Percentiles rank a stretch among this genome's conserved stretches.
Conservation (phyloP, 169 alveolate species). For the Gregarina niphandrodes region DNA sequence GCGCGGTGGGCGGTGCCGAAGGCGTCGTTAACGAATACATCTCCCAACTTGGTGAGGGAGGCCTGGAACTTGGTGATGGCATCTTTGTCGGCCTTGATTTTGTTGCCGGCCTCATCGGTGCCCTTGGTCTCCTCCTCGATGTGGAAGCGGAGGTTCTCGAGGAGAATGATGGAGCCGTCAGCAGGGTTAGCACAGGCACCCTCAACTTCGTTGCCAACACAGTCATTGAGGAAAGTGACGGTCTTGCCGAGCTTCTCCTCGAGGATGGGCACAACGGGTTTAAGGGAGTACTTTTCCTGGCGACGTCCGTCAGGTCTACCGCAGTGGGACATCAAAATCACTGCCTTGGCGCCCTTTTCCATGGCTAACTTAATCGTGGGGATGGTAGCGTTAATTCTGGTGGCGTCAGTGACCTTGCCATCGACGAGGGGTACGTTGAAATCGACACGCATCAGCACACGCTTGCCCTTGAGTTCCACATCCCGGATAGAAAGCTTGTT, state of each 20-base stretch:
- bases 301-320: constrained; percentile 33
- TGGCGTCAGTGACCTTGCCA: constrained; percentile 56
- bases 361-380: constrained; percentile 62
- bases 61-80: constrained; percentile 50
- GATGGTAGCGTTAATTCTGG: constrained; percentile 63
- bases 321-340: constrained; percentile 36
- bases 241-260: constrained; percentile 37
- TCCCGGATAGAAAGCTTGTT: constrained; percentile 1
- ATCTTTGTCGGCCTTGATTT: constrained; percentile 38
- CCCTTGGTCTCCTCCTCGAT: constrained; percentile 79
- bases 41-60: constrained; percentile 62
- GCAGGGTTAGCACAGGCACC: constrained; percentile 34
- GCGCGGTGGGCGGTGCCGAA: constrained; percentile 96
- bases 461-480: constrained; percentile 28
- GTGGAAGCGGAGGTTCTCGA: constrained; percentile 81
- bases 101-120: constrained; percentile 47
- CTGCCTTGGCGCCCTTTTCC: constrained; percentile 63
- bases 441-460: constrained; percentile 76
- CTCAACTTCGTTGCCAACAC: constrained; percentile 67
- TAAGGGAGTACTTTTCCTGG: constrained; percentile 23
- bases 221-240: constrained; percentile 57
- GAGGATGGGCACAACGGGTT: constrained; percentile 29
- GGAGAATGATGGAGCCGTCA: constrained; percentile 55
- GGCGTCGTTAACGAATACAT: constrained; percentile 84
- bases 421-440: constrained; percentile 74